Percentiles rank a stretch among this genome's conserved stretches.
Evolutionary conservation across 2,329 filamentous ascomycete genomes (phyloP).

Genomic region (Cladosporium sp.): DNA sequence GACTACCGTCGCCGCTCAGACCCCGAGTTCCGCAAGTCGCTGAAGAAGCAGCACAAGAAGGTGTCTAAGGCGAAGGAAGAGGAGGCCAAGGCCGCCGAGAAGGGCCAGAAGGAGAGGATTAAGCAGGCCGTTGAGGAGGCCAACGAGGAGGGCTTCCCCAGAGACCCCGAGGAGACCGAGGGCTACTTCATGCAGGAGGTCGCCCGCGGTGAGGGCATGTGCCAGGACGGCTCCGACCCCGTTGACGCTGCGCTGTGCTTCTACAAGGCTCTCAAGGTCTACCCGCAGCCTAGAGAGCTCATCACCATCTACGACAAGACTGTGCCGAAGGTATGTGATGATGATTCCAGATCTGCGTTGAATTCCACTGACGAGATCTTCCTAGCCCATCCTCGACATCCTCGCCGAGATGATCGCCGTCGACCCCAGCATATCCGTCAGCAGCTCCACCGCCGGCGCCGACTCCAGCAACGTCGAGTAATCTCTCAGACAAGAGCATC

Average conservation of each 20-base stretch:
- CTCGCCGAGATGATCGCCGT: conserved; percentile 97
- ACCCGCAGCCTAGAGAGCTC: conserved; percentile 85
- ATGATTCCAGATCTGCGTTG: no score
- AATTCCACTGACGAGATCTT: conserved; percentile 15
- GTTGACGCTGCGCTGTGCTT: conserved; percentile 89
- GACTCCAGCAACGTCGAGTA: conserved; percentile 11
- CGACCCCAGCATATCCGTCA: conserved; percentile 56
- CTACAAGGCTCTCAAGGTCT: conserved; percentile 98
- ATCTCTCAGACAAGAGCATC: not conserved
- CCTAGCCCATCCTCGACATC: conserved; percentile 81
- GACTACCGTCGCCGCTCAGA: conserved; percentile 60
- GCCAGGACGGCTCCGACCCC: conserved; percentile 69
- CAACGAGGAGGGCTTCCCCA: conserved; percentile 86
- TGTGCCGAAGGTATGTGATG: conserved; percentile 72
- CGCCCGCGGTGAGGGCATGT: conserved; percentile 76
- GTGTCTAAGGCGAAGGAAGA: conserved; percentile 67
- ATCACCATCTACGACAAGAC: conserved; percentile 99
- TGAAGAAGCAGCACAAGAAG: conserved; percentile 69
- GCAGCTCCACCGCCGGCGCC: conserved; percentile 20
- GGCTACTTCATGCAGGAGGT: conserved; percentile 96
- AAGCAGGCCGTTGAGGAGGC: conserved; percentile 70
- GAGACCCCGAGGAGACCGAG: conserved; percentile 87
- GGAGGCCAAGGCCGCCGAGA: conserved; percentile 58
- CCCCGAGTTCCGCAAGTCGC: conserved; percentile 54
- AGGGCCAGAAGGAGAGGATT: conserved; percentile 66